Conservation (phyloP, 805 yeast genomes). For the Pichia sporocuriosa region DNA sequence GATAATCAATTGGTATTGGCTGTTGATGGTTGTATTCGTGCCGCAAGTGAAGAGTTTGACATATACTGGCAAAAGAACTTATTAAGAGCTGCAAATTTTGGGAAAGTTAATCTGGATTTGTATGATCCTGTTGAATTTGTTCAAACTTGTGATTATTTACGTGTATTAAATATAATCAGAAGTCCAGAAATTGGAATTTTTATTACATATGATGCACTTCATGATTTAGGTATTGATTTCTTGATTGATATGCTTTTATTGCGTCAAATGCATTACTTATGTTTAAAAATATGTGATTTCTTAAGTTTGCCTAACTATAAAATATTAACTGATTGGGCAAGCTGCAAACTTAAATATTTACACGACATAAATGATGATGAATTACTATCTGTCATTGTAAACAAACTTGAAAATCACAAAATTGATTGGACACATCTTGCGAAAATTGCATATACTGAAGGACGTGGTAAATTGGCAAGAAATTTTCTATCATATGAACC, state of each 20-base stretch:
- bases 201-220: slow-evolving; percentile 52
- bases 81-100: slow-evolving; percentile 77
- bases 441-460: slow-evolving; percentile 69
- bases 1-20: slow-evolving; percentile 48
- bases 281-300: slow-evolving; percentile 53
- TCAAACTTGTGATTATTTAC: slow-evolving; percentile 50
- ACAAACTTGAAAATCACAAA: slow-evolving; percentile 36
- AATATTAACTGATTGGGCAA: slow-evolving; percentile 77
- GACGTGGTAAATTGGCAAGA: slow-evolving; percentile 63
- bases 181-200: slow-evolving; percentile 60
- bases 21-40: slow-evolving; percentile 61
- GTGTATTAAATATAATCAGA: slow-evolving; percentile 66
- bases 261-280: slow-evolving; percentile 54
- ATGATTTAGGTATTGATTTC: slow-evolving; percentile 45
- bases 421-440: slow-evolving; percentile 57
- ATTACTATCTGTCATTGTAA: slow-evolving; percentile 43
- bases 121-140: slow-evolving; percentile 59
- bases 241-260: slow-evolving; percentile 51
- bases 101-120: slow-evolving; percentile 55
- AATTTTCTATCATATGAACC: slow-evolving; percentile 66
- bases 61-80: slow-evolving; percentile 74
- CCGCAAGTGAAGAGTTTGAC: slow-evolving; percentile 73
- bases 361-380: slow-evolving; percentile 50
- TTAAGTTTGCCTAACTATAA: slow-evolving; percentile 40
- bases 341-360: slow-evolving; percentile 54